These are phyloP conservation scores for Solanum bukasovii DNA, from an alignment of 257 asterid species.

Conservation along the genomic window DNA sequence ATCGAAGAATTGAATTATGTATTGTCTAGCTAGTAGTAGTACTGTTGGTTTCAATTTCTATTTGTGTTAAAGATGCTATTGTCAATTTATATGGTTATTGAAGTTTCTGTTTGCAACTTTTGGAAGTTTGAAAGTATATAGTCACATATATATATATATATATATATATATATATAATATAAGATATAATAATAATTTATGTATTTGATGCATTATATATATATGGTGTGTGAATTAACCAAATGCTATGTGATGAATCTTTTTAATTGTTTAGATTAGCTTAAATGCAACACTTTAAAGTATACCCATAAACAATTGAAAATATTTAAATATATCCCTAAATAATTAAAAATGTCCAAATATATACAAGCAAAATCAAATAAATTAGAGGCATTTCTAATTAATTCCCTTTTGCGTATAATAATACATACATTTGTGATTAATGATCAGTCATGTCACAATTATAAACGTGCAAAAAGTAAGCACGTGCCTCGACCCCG, in stretches of 20 bases:
- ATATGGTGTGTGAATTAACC: not conserved
- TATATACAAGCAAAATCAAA: not conserved
- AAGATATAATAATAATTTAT: too few species aligned
- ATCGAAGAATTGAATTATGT: not conserved
- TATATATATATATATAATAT: too few species aligned
- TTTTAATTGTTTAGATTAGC: too few species aligned
- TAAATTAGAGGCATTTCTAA: not conserved
- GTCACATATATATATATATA: not conserved
- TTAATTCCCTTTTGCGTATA: not conserved
- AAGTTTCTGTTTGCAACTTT: not conserved
- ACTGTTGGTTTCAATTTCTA: not conserved
- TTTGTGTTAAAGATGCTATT: constrained; percentile 6
- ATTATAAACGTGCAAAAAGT: not conserved
- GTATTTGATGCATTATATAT: not conserved
- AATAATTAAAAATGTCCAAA: too few species aligned
- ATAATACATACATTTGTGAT: not conserved
- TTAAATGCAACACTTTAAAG: too few species aligned
- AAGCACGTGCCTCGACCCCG: not conserved
- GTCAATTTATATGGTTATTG: not conserved
- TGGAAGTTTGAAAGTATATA: not conserved
- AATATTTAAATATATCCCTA: too few species aligned
- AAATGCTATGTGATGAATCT: too few species aligned
- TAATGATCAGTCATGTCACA: not conserved
- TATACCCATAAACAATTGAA: too few species aligned
- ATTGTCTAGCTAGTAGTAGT: not conserved